Evolutionary conservation across 23 red algal species (phyloP).

Genomic region (Gracilaria domingensis): DNA sequence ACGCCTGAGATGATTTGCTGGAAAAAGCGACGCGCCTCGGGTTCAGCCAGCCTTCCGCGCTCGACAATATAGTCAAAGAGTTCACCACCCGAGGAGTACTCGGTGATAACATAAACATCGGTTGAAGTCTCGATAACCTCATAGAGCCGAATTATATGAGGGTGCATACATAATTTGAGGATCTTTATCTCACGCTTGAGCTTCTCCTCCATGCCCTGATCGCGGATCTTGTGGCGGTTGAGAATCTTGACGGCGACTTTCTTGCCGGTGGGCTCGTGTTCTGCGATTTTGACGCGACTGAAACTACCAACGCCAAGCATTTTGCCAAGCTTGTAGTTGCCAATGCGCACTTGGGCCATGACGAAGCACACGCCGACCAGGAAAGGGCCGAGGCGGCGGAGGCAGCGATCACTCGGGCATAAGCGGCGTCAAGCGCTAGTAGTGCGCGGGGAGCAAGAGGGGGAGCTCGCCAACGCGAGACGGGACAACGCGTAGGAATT

Average conservation of each 20-base stretch:
- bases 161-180: slow-evolving; percentile 90
- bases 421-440: background rate
- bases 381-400: slow-evolving; percentile 20
- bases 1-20: slow-evolving; percentile 98
- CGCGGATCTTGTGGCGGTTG: slow-evolving; percentile 93
- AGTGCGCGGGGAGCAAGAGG: background rate
- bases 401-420: slow-evolving; percentile 24
- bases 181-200: slow-evolving; percentile 98
- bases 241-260: slow-evolving; percentile 99
- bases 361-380: slow-evolving; percentile 37
- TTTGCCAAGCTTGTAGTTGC: slow-evolving; percentile 86
- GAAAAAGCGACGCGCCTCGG: slow-evolving; percentile 96
- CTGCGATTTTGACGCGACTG: slow-evolving; percentile 94
- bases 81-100: slow-evolving; percentile 92
- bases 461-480: background rate
- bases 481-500: too few relatives aligned
- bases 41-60: slow-evolving; percentile 88
- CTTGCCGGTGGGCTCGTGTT: slow-evolving; percentile 94
- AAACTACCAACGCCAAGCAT: slow-evolving; percentile 97
- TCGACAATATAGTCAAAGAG: slow-evolving; percentile 99
- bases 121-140: slow-evolving; percentile 97
- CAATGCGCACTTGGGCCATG: slow-evolving; percentile 73
- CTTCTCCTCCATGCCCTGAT: slow-evolving; percentile 96
- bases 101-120: slow-evolving; percentile 95
- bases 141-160: slow-evolving; percentile 97